phyloP scores from a whole-genome alignment of 2,329 filamentous ascomycete genomes.

The Penicillium brevicompactum region DNA sequence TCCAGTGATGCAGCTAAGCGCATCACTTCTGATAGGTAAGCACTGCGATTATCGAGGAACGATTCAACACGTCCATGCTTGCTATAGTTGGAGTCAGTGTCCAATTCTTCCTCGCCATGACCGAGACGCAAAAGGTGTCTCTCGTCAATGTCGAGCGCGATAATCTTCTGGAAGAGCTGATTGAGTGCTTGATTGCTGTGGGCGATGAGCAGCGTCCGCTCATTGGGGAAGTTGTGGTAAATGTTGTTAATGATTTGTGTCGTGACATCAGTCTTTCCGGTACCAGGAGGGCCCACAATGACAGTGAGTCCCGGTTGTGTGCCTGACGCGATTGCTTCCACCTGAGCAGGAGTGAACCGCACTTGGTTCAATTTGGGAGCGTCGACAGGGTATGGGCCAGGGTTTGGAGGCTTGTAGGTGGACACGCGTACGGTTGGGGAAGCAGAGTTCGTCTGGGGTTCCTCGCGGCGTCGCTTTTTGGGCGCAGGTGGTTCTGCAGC shows the following conservation, averaged over 20 bases:
- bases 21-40: constrained; percentile 79
- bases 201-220: constrained; percentile 88
- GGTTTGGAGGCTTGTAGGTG: constrained; percentile 86
- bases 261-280: constrained; percentile 98
- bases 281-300: constrained; percentile 92
- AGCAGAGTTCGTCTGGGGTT: constrained; percentile 66
- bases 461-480: constrained; percentile 84
- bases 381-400: constrained; percentile 86
- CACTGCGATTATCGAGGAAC: constrained; percentile 83
- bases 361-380: constrained; percentile 78
- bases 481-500: constrained; percentile 61
- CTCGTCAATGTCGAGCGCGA: constrained; percentile 93
- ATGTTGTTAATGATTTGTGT: constrained; percentile 99
- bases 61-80: constrained; percentile 94
- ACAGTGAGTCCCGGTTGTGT: constrained; percentile 92
- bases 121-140: constrained; percentile 89
- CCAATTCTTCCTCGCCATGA: constrained; percentile 92
- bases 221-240: constrained; percentile 94
- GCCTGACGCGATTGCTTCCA: constrained; percentile 90
- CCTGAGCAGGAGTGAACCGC: constrained; percentile 86
- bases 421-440: constrained; percentile 76
- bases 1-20: constrained; percentile 81
- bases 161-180: constrained; percentile 96
- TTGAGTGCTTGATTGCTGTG: constrained; percentile 98
- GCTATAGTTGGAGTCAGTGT: constrained; percentile 83